Percentiles rank a stretch among this genome's conserved stretches.
These are phyloP conservation scores for Centaurea solstitialis DNA, from an alignment of 129 eudicot genomes.

Conservation along the genomic window DNA sequence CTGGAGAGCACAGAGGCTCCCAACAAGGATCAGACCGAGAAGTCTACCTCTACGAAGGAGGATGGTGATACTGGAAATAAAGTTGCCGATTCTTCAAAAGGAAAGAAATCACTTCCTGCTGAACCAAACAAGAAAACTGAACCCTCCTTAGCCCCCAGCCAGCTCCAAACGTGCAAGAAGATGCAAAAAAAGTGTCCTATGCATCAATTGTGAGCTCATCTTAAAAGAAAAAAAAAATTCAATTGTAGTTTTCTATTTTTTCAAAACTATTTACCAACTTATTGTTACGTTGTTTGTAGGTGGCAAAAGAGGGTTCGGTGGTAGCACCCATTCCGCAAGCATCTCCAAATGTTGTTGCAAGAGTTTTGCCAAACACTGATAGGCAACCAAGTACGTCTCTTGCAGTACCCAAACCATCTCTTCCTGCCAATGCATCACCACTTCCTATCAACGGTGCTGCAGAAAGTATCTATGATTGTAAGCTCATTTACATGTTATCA, in stretches of 20 bases:
- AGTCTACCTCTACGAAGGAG: conserved; percentile 20
- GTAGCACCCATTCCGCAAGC: conserved; percentile 5
- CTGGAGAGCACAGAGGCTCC: conserved; percentile 13
- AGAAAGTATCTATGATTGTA: conserved; percentile 17
- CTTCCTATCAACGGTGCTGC: conserved; percentile 12
- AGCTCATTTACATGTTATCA: conserved; percentile 12
- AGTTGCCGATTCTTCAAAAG: conserved; percentile 14
- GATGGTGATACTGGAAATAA: neutral
- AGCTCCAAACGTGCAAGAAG: conserved; percentile 20
- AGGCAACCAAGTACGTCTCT: neutral
- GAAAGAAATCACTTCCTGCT: conserved; percentile 12
- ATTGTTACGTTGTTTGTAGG: conserved; percentile 9
- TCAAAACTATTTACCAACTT: neutral
- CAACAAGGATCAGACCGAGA: conserved; percentile 13
- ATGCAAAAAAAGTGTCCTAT: conserved; percentile 29
- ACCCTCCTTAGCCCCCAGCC: conserved; percentile 3
- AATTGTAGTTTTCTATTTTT: neutral
- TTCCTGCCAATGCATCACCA: conserved; percentile 10
- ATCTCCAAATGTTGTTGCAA: conserved; percentile 16
- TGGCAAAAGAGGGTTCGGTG: conserved; percentile 34
- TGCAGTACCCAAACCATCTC: conserved; percentile 20
- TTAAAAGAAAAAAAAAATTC: neutral
- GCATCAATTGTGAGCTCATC: conserved; percentile 44
- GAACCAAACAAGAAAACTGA: conserved; percentile 21
- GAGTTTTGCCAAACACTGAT: neutral